Base-by-base conservation (phyloP, 352 stramenopile genomes). In the Phytopythium kandeliae region DNA sequence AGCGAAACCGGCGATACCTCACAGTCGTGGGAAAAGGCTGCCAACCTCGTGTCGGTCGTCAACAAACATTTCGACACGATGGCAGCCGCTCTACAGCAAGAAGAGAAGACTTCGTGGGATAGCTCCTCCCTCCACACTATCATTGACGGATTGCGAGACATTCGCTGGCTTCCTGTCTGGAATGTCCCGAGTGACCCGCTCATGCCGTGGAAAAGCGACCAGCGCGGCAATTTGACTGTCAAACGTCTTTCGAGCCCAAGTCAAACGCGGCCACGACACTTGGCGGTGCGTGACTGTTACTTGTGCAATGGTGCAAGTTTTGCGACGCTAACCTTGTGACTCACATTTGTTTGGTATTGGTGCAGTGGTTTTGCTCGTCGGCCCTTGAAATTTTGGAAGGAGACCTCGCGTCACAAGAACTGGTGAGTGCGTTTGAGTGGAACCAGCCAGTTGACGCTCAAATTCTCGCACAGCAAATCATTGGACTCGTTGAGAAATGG, bases 41-140 rank as follows among this genome's bases (percentile, higher is more conserved):
- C 65, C 24, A 88, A 71, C 40, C 59, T 92, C 47, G 40, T 92
- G 33, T 71, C 62, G 35, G 69, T 92, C 26, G 74, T 85, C n/a
- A 92, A 89, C 55, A 78, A 74, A 25, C 74, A 85, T 42, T 89
- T 92, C 51, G 81, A 92, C 57, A 53, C 61, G 11, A 85, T 92
- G 71, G 63, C 57, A 46, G 28, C 41, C 21, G 35, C 30, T 13
- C 17, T 28, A 48, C 51, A 34, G 0, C 42, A 64, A 37, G 35
- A 38, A 51, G 51, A 41, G 48, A 50, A 54, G 34, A 53, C 31
- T 28, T 48, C 51, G n/a, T 15, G 26, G 26, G 54, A 30, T 28
- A 13, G 45, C 5, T 49, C 40, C 37, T 56, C 55, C 34, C 57
- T 72, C 10, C 47, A 58, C 13, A 48, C 54, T 36, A 67, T 83